These are phyloP conservation scores for Rhododendron williamsianum DNA, from an alignment of 148 eudicot species.

Conservation along the genomic window DNA sequence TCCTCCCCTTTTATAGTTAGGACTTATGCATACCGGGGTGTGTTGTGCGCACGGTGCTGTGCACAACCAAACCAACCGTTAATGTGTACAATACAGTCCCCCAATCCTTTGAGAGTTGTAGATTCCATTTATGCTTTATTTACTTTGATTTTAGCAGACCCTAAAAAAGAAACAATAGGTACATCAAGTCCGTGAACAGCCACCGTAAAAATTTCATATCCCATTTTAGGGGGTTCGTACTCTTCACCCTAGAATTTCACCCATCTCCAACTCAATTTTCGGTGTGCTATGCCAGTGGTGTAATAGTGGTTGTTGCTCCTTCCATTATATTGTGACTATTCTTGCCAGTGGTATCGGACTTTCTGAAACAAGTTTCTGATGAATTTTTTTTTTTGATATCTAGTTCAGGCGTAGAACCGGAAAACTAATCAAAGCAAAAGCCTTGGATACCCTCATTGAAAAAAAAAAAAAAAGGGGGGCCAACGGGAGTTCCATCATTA, in stretches of 20 bases:
- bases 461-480: neutral
- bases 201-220: neutral
- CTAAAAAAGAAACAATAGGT: too few species aligned
- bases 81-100: too few species aligned
- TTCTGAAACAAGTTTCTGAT: neutral
- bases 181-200: too few species aligned
- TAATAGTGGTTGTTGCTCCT: neutral
- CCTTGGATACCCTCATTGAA: neutral
- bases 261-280: neutral
- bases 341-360: neutral
- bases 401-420: neutral
- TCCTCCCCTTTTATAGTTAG: too few species aligned
- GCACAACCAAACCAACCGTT: too few species aligned
- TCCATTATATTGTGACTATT: neutral
- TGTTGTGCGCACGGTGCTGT: too few species aligned
- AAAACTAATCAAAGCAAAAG: neutral
- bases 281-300: neutral
- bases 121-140: neutral
- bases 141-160: neutral
- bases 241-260: neutral
- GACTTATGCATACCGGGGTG: too few species aligned
- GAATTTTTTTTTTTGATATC: neutral
- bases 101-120: neutral
- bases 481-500: neutral
- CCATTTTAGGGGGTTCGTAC: neutral